These are phyloP conservation scores for Komagataella phaffii DNA, from an alignment of 805 yeast genomes.

Conservation along the genomic window DNA sequence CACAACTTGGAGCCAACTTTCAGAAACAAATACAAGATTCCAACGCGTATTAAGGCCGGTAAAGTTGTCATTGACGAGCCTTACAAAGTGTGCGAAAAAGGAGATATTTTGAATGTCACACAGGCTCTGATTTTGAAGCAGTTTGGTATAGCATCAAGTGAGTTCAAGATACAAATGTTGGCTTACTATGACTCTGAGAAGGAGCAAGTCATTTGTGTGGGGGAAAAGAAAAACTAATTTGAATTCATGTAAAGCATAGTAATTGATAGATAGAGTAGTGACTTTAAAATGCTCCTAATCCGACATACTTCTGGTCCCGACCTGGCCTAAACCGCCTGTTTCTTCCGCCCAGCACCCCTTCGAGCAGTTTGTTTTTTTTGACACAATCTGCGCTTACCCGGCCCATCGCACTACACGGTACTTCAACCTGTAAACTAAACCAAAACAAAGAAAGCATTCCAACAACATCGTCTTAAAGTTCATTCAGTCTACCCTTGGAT, in stretches of 20 bases:
- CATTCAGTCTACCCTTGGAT: background rate
- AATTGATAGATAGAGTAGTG: background rate
- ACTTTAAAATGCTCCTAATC: background rate
- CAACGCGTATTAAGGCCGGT: constrained; percentile 84
- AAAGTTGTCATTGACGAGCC: constrained; percentile 69
- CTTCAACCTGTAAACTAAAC: background rate
- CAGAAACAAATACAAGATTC: constrained; percentile 80
- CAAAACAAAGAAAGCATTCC: background rate
- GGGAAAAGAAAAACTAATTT: background rate
- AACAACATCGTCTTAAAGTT: background rate
- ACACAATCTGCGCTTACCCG: background rate
- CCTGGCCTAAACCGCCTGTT: background rate
- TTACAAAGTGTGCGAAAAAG: constrained; percentile 66
- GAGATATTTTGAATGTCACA: constrained; percentile 73
- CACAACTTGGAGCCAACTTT: constrained; percentile 91
- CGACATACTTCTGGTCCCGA: too few relatives aligned
- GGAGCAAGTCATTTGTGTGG: constrained; percentile 3
- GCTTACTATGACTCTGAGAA: constrained; percentile 69
- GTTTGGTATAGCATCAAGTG: constrained; percentile 90
- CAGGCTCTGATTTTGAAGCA: constrained; percentile 88
- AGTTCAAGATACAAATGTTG: constrained; percentile 67
- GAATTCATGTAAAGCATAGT: background rate
- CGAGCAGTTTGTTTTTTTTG: background rate
- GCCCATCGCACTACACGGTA: background rate
- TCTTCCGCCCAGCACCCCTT: background rate